Base-by-base conservation (phyloP, 441 rosid genomes). In the Raphanus hybrid region DNA sequence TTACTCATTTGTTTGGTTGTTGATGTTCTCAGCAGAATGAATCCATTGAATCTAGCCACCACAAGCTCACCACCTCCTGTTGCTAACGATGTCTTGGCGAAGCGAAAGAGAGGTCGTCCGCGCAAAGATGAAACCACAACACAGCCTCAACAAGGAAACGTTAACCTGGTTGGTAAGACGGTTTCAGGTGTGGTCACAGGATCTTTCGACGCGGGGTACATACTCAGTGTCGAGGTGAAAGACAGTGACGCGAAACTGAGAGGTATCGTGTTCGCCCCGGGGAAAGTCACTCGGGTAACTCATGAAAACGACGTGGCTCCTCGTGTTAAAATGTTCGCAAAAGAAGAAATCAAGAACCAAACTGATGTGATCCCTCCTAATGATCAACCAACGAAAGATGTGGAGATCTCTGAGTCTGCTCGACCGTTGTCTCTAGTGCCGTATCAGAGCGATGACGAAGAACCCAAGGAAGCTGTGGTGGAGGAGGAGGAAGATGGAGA, bases 291-390 rank as follows among this genome's bases (percentile, higher is more conserved):
- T 70, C 94, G 91, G 0, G 41, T 92, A 45, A 85, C 94, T 45
- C 81, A 85, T 27, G 86, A 78, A 41, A 91, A 87, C 75, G 97
- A 94, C 50, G 83, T 94, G 69, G 97, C 98, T 79, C 98, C 97
- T 20, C 75, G 57, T 54, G 89, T 73, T 65, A 84, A 75, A 77
- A 90, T 91, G 95, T 79, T 80, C 69, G 59, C 4, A 76, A 89
- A 90, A 65, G 82, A 82, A 37, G 90, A 86, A 12, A 82, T 81
- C 61, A 73, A 71, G 61, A 84, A 67, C 73, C 87, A 83, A 81
- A 69, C 81, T 65, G 78, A 75, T 27, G 8, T 20, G 23, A 20
- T 10, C 8, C 71, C 52, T 64, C 71, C 29, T 37, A 27, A 67
- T 71, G 80, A 74, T 62, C 75, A 84, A 76, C 77, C 64, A 5